Evolutionary conservation across 495 filamentous ascomycete species (phyloP).

Genomic region (Clohesyomyces aquaticus): DNA sequence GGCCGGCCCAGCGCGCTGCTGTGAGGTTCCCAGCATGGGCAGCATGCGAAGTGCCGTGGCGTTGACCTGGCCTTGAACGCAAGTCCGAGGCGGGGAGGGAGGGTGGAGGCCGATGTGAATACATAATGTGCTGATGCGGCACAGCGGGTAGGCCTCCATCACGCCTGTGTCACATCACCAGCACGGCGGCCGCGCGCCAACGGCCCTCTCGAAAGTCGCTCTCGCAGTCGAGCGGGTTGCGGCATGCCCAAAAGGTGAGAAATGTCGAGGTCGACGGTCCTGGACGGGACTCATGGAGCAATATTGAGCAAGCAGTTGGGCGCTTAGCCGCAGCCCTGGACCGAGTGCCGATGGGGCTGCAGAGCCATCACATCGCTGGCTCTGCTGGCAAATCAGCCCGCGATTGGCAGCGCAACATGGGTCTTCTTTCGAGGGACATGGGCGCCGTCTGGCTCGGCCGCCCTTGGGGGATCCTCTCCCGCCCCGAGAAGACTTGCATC

Average conservation of each 20-base stretch:
- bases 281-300: too few relatives aligned
- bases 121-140: conserved; percentile 11
- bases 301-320: conserved; percentile 17
- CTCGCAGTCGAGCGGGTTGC: too few relatives aligned
- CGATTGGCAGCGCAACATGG: neutral
- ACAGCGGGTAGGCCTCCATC: conserved; percentile 15
- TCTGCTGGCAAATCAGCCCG: neutral
- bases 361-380: conserved; percentile 16
- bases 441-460: conserved; percentile 13
- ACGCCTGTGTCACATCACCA: conserved; percentile 30
- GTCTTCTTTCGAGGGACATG: neutral
- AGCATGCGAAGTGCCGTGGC: too few relatives aligned
- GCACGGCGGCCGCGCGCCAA: conserved; percentile 16
- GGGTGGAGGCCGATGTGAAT: neutral
- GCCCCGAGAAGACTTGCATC: conserved; percentile 12
- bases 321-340: conserved; percentile 23
- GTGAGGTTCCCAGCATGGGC: too few relatives aligned
- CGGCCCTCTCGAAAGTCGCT: neutral
- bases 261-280: too few relatives aligned
- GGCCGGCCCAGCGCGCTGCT: too few relatives aligned
- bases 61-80: too few relatives aligned
- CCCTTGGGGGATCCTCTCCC: conserved; percentile 17
- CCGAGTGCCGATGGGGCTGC: conserved; percentile 18
- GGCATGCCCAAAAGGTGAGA: too few relatives aligned
- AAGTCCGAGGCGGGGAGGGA: too few relatives aligned